Conservation (phyloP, 192 early-diverging fungal genomes). For the Haplosporangium gracile region DNA sequence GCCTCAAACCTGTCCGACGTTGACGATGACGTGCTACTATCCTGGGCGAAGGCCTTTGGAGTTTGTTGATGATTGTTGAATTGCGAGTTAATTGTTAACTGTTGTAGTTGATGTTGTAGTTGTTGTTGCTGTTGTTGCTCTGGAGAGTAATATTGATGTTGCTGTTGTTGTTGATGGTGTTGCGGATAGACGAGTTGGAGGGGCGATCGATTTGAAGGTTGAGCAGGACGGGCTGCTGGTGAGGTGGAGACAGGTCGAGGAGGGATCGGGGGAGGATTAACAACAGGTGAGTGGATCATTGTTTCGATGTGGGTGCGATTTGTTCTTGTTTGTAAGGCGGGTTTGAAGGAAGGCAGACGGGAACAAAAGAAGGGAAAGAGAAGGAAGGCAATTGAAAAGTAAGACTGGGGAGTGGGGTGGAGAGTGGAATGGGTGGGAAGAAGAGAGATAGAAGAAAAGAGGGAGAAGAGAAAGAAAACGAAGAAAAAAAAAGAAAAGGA, state of each 20-base stretch:
- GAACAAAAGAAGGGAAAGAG: background rate
- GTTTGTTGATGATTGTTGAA: background rate
- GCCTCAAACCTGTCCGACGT: background rate
- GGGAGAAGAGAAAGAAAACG: background rate
- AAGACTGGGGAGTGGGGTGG: background rate
- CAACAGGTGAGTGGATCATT: background rate
- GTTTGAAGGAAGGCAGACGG: background rate
- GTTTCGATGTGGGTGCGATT: background rate
- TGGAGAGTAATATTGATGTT: background rate
- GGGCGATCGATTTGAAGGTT: background rate
- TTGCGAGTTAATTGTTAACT: background rate
- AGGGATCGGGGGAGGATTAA: background rate
- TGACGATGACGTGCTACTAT: background rate
- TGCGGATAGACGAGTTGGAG: background rate
- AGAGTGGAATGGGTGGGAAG: background rate
- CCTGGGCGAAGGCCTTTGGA: background rate
- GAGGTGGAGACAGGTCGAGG: background rate
- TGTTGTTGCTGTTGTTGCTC: conserved; percentile 19
- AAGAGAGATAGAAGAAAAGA: background rate
- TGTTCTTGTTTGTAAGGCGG: background rate
- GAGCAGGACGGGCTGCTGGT: background rate
- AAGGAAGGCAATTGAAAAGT: background rate
- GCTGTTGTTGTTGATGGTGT: background rate
- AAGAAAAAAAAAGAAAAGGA: background rate
- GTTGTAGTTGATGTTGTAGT: background rate